Evolutionary conservation across 768 basidiomycete genomes (phyloP).

Genomic region (Collybiopsis confluens): DNA sequence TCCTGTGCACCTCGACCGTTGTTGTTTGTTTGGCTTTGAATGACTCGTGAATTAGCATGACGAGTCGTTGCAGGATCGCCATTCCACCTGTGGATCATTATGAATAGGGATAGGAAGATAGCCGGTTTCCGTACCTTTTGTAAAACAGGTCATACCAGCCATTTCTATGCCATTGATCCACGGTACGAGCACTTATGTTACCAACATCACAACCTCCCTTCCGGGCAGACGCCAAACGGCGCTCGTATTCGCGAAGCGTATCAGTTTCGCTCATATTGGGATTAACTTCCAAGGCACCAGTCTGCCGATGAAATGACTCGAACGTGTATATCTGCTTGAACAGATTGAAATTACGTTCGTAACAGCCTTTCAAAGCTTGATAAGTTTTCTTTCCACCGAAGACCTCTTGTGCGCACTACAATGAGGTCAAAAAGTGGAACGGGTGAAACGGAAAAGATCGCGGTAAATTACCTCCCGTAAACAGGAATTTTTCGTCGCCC

Average conservation of each 20-base stretch:
- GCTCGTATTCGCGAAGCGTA: slow-evolving; percentile 66
- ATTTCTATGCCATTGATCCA: slow-evolving; percentile 75
- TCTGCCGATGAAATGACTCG: slow-evolving; percentile 46
- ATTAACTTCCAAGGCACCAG: slow-evolving; percentile 31
- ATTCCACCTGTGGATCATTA: slow-evolving; percentile 46
- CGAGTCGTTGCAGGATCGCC: slow-evolving; percentile 60
- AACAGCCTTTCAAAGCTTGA: slow-evolving; percentile 80
- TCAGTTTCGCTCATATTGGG: slow-evolving; percentile 50
- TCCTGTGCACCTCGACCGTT: slow-evolving; percentile 34
- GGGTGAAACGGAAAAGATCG: not conserved
- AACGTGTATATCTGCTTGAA: slow-evolving; percentile 81
- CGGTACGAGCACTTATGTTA: slow-evolving; percentile 65
- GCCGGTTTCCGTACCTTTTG: slow-evolving; percentile 40
- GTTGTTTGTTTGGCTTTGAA: not conserved
- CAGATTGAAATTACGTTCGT: slow-evolving; percentile 79
- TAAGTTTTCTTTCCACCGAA: slow-evolving; percentile 78
- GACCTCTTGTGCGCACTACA: slow-evolving; percentile 65
- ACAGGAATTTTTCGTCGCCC: slow-evolving; percentile 79
- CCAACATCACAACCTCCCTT: slow-evolving; percentile 67
- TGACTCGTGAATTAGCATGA: slow-evolving; percentile 36
- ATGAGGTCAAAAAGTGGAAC: slow-evolving; percentile 5
- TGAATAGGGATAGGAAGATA: not conserved
- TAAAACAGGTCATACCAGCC: slow-evolving; percentile 79
- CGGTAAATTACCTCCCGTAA: slow-evolving; percentile 57
- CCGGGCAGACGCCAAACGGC: slow-evolving; percentile 62